Percentiles rank a stretch among this genome's conserved stretches.
Evolutionary conservation across 306 rosid species (phyloP).

Genomic region (Cercis canadensis): DNA sequence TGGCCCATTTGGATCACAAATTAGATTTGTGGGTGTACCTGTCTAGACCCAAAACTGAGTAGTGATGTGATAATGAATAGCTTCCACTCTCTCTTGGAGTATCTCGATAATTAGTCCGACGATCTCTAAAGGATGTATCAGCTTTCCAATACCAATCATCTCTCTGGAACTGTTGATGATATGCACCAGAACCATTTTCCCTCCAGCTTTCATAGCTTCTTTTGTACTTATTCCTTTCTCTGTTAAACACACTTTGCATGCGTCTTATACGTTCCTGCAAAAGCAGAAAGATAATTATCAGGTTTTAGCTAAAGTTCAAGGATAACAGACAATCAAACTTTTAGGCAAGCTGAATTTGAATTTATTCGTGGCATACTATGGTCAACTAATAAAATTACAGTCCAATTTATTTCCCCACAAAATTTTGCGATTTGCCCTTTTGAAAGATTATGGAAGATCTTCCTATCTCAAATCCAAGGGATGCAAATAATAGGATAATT

Average conservation of each 20-base stretch:
- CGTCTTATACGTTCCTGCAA: constrained; percentile 95
- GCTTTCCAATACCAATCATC: constrained; percentile 99
- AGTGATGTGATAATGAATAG: constrained; percentile 87
- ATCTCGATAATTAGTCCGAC: constrained; percentile 65
- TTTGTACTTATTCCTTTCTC: constrained; percentile 89
- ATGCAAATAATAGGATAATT: background rate
- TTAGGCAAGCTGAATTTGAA: constrained; percentile 19
- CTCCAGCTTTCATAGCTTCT: constrained; percentile 87
- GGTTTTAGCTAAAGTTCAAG: constrained; percentile 21
- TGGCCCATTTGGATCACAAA: background rate
- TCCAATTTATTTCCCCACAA: constrained; percentile 26
- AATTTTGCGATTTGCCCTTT: constrained; percentile 11
- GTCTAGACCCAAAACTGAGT: constrained; percentile 94
- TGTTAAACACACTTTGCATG: constrained; percentile 95
- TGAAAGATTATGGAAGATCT: background rate
- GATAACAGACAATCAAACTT: constrained; percentile 17
- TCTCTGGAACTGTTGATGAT: constrained; percentile 83
- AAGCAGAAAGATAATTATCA: constrained; percentile 27
- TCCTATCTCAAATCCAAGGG: constrained; percentile 19
- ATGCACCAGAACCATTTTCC: constrained; percentile 60
- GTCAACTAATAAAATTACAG: constrained; percentile 22
- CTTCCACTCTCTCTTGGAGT: constrained; percentile 63
- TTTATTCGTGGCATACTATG: background rate
- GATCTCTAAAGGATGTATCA: constrained; percentile 67
- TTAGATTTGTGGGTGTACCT: constrained; percentile 57